Base-by-base conservation (phyloP, 164 flowering plant genomes). In the Piper betle region DNA sequence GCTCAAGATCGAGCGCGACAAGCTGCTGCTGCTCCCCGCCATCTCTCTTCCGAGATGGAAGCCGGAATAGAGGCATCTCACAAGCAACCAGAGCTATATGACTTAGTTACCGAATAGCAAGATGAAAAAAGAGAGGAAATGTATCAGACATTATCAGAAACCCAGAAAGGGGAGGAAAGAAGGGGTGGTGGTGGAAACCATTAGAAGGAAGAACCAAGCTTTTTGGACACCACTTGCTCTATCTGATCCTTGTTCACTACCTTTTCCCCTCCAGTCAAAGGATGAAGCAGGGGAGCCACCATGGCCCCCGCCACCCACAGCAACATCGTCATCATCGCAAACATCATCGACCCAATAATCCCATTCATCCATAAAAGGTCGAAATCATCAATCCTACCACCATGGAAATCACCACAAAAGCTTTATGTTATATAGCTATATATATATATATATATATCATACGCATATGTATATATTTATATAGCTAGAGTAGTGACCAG, bases 21-120 rank as follows among this genome's bases (percentile, higher is more conserved):
- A 74, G 76, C 50, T 75, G 77, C 62, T 66, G 62, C 65, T 60
- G 61, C 42, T 58, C 66, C 43, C 72, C 50, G 46, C 75, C 75
- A 43, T 69, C 78, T 53, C 58, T 70, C 65, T 58, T 69, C 66
- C 75, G 57, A 11, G 59, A 67, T 20, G 75, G 52, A 18, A 63
- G 70, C 69, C 73, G 67, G 59, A 68, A 79, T 78, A 77, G 68
- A 42, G 81, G 80, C 84, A 84, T 84, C 68, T 58, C 53, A n/a
- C 53, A 55, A 53, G 4, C 73, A 38, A n/a, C 2, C 46, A 42
- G 50, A 5, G 15, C 15, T 2, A 46, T 1, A 46, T 2, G 15
- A 46, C 3, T 5, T 46, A 46, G 3, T 1, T 10, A 46, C 9
- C 50, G 2, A 46, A 46, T 0, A 2, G 3, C 50, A 25, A 25